Evolutionary conservation across 208 protist species (phyloP).

Genomic region (Trypanosoma caninum): DNA sequence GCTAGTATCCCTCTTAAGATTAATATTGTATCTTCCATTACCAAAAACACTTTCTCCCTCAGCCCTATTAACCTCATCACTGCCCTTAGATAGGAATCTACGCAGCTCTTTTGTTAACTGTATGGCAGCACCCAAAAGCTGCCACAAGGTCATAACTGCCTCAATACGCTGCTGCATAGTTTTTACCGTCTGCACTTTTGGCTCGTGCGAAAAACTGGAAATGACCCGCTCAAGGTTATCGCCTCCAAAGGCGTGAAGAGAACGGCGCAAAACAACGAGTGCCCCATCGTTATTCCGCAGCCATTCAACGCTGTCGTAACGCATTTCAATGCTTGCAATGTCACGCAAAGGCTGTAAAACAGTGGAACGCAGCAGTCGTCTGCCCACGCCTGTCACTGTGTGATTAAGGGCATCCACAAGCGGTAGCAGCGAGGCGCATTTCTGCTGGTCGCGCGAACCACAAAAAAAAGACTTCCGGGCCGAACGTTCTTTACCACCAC

Average conservation of each 20-base stretch:
- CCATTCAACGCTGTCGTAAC: conserved; percentile 76
- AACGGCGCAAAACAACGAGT: conserved; percentile 18
- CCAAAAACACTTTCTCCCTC: too few relatives aligned
- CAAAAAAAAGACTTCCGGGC: conserved; percentile 23
- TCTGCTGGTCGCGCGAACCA: background rate
- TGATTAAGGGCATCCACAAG: conserved; percentile 64
- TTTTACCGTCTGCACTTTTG: conserved; percentile 17
- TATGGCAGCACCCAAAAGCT: conserved; percentile 12
- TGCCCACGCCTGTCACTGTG: conserved; percentile 66
- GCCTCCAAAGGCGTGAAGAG: conserved; percentile 8
- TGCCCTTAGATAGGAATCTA: background rate
- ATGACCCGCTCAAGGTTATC: conserved; percentile 26
- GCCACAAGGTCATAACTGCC: conserved; percentile 21
- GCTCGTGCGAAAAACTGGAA: conserved; percentile 25
- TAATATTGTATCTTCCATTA: background rate
- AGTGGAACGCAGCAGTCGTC: conserved; percentile 61
- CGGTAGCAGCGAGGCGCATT: conserved; percentile 20
- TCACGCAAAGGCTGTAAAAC: conserved; percentile 79
- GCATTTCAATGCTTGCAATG: conserved; percentile 46
- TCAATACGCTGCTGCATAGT: conserved; percentile 27
- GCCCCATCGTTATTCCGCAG: conserved; percentile 34
- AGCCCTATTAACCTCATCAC: background rate
- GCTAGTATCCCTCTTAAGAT: background rate
- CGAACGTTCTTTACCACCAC: background rate
- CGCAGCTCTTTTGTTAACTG: conserved; percentile 3